Evolutionary conservation across 345 rosid species (phyloP).

Genomic region (Populus pruinosa): DNA sequence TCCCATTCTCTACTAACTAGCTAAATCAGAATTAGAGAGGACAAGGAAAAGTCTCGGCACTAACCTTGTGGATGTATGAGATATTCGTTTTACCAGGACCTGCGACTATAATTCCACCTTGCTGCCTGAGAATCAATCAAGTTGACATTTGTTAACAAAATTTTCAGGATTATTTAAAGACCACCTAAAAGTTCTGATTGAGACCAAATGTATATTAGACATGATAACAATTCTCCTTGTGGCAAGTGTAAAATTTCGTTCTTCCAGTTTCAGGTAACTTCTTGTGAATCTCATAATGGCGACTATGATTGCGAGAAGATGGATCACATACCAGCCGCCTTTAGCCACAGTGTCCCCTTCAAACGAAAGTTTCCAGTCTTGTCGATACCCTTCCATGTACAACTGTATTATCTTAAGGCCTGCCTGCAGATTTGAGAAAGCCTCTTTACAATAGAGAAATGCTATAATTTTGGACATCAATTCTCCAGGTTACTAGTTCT

Average conservation of each 20-base stretch:
- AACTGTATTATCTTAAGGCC: conserved; percentile 80
- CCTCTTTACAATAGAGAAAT: background rate
- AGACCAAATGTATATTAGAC: background rate
- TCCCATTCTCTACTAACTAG: background rate
- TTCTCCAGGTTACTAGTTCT: background rate
- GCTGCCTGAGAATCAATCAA: conserved; percentile 58
- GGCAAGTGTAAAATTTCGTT: background rate
- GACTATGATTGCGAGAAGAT: background rate
- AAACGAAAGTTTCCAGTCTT: conserved; percentile 91
- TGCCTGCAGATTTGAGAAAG: conserved; percentile 43
- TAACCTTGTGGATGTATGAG: conserved; percentile 78
- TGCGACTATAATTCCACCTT: conserved; percentile 89
- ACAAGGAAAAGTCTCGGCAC: background rate
- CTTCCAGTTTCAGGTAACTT: background rate
- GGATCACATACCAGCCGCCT: conserved; percentile 82
- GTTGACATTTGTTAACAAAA: background rate
- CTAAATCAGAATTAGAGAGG: background rate
- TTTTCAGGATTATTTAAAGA: background rate
- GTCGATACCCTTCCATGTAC: conserved; percentile 92
- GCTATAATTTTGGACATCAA: background rate
- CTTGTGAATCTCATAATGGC: background rate
- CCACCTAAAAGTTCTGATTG: background rate
- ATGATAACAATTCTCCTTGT: background rate
- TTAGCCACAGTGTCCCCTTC: conserved; percentile 66
- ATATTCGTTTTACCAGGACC: conserved; percentile 82